Percentiles rank a stretch among this genome's conserved stretches.
These are phyloP conservation scores for Suillus bovinus DNA, from an alignment of 768 basidiomycete genomes.

Conservation along the genomic window DNA sequence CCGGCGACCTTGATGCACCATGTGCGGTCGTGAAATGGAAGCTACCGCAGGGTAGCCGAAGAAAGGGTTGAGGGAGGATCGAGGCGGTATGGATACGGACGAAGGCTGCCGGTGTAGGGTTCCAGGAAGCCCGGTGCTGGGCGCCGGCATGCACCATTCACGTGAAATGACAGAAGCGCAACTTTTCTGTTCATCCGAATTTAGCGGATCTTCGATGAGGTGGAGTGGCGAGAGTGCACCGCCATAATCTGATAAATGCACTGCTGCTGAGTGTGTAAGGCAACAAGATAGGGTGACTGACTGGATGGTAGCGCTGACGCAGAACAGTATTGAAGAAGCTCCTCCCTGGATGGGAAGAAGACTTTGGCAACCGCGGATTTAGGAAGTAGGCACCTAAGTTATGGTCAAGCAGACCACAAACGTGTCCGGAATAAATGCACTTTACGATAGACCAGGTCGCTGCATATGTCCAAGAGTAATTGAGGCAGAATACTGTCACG, in stretches of 20 bases:
- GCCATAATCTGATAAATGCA: constrained; percentile 57
- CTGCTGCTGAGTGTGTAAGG: not conserved
- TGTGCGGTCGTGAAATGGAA: constrained; percentile 34
- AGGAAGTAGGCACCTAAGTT: constrained; percentile 61
- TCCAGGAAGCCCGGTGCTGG: not conserved
- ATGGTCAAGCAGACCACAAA: constrained; percentile 10
- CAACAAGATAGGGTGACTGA: constrained; percentile 26
- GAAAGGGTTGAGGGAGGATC: constrained; percentile 68
- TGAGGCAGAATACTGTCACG: constrained; percentile 61
- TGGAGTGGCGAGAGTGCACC: constrained; percentile 56
- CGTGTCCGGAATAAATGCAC: constrained; percentile 38
- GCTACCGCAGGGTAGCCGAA: constrained; percentile 64
- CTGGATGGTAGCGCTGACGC: constrained; percentile 58
- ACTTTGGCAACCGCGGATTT: constrained; percentile 58
- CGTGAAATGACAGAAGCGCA: not conserved
- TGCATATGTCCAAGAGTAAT: constrained; percentile 74
- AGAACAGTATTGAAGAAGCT: constrained; percentile 57
- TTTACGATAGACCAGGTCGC: constrained; percentile 67
- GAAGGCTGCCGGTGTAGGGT: constrained; percentile 11
- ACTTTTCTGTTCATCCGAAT: constrained; percentile 9
- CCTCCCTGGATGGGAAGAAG: constrained; percentile 60
- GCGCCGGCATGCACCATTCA: not conserved
- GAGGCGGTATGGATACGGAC: constrained; percentile 42
- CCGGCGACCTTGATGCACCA: constrained; percentile 60
- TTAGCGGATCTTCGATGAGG: constrained; percentile 51